Percentiles rank a stretch among this genome's conserved stretches.
Conservation (phyloP, 2,329 filamentous ascomycete genomes). For the Alternaria solani region DNA sequence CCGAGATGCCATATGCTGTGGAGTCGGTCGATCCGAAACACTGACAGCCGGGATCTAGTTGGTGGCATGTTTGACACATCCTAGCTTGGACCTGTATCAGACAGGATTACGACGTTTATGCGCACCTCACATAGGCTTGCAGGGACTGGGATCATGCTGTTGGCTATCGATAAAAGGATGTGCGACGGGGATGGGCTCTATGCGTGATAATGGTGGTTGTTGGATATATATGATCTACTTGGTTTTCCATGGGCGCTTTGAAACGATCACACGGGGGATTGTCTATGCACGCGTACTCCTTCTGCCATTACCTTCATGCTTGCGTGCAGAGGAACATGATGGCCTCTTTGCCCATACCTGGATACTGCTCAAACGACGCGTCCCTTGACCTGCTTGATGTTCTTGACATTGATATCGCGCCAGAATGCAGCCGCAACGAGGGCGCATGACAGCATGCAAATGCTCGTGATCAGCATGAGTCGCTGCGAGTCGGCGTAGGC, state of each 20-base stretch:
- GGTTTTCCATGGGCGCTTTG: neutral
- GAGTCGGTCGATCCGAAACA: conserved; percentile 9
- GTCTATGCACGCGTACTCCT: neutral
- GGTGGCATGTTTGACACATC: conserved; percentile 5
- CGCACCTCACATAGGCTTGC: neutral
- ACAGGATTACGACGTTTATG: conserved; percentile 26
- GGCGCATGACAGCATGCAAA: conserved; percentile 30
- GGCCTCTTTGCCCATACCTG: neutral
- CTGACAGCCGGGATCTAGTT: conserved; percentile 10
- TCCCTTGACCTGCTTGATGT: conserved; percentile 58
- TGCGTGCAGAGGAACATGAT: neutral
- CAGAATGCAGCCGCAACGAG: conserved; percentile 54
- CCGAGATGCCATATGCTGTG: neutral
- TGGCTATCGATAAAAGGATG: conserved; percentile 3
- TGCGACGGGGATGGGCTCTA: neutral
- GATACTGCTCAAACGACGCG: conserved; percentile 39
- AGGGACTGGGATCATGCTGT: neutral
- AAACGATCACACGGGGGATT: neutral
- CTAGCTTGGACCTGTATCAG: conserved; percentile 14
- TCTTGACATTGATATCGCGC: conserved; percentile 57
- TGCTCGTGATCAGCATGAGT: conserved; percentile 40
- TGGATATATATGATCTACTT: neutral
- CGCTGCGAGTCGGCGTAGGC: conserved; percentile 42
- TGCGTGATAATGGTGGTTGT: neutral
- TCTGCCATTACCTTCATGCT: neutral